Evolutionary conservation across 768 basidiomycete species (phyloP), one percentile per base, ranked within the genome.

Genomic region (Candolleomyces aberdarensis): DNA sequence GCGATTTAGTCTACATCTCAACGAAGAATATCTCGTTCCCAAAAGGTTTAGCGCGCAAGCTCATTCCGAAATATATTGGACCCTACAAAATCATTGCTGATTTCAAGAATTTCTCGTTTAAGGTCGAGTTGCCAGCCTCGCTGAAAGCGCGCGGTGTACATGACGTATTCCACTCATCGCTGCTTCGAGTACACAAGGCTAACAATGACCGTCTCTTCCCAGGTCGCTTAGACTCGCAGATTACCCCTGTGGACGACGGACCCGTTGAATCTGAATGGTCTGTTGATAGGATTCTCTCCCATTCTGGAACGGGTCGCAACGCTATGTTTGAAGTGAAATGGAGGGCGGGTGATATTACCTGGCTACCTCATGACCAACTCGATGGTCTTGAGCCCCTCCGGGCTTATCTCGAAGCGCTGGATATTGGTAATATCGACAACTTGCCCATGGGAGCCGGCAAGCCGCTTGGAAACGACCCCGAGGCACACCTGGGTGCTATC

Each of bases 181-280:
- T 74, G 31, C 66, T 80, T 0, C 13, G 64, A 0, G 62, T 62
- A 1, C 69, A 70, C 54, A 17, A 62, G 2, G 63, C 73, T 0
- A 80, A 79, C 59, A 70, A 79, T 58, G 55, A 68, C 40, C 1
- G 31, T 0, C 57, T 69, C 0, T 80, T 79, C 60, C 77, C 77
- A 0, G 63, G 64, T 0, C 67, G 73, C 0, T 55, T 63, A 6
- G 51, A 65, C 17, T 17, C 58, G 0, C 63, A 67, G 31, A 63
- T 74, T 26, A 3, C 26, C 26, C 26, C 26, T 26, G 26, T 26
- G 26, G 5, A 43, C 41, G 41, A 43, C 5, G n/a, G 5, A 5
- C 56, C 61, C 6, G 39, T 36, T 0, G 66, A 66, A 5, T 53
- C 55, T 0, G 67, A 74, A 63, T 75, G 72, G 72, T 57, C 66